Evolutionary conservation across 2,329 filamentous ascomycete genomes (phyloP).

Genomic region (Alternaria brassicicola): DNA sequence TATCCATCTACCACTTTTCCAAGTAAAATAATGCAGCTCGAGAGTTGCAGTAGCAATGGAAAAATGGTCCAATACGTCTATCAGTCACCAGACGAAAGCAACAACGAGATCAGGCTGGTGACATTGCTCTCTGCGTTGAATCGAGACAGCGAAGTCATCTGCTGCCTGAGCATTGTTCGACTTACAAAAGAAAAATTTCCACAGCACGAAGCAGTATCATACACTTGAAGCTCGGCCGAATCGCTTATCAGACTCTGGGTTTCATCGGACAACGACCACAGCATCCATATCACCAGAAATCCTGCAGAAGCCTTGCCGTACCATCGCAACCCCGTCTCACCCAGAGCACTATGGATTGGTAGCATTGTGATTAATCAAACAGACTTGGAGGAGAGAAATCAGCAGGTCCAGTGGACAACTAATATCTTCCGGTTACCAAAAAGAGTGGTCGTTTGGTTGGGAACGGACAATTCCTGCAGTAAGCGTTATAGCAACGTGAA

Average conservation of each 20-base stretch:
- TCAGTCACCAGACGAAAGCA: background rate
- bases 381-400: background rate
- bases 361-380: background rate
- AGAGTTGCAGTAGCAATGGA: background rate
- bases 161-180: background rate
- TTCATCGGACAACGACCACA: background rate
- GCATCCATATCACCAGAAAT: background rate
- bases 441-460: slow-evolving; percentile 5
- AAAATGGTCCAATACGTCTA: background rate
- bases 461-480: background rate
- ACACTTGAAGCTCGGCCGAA: background rate
- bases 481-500: background rate
- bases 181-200: background rate
- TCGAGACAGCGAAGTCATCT: background rate
- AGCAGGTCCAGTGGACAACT: slow-evolving; percentile 1
- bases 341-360: background rate
- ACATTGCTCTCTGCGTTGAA: background rate
- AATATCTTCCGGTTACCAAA: background rate
- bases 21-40: background rate
- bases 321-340: background rate
- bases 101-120: background rate
- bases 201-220: background rate
- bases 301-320: background rate
- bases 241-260: background rate
- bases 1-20: background rate